Conservation (phyloP, 1,284 basidiomycete species). For the Sporisorium graminicola region DNA sequence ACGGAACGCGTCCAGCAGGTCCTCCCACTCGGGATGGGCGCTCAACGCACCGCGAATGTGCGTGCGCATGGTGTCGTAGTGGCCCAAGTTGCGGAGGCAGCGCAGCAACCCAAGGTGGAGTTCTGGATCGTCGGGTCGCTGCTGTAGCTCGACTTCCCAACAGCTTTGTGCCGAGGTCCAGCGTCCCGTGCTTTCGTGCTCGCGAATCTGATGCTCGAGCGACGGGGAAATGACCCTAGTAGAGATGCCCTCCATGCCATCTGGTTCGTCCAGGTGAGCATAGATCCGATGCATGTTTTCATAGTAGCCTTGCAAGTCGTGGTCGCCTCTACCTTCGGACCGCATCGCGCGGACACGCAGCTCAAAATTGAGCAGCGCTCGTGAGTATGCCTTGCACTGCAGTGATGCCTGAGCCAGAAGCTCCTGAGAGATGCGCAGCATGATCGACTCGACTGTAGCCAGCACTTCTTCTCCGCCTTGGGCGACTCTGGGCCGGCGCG, state of each 20-base stretch:
- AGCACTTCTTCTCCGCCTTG: slow-evolving; percentile 56
- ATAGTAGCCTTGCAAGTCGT: slow-evolving; percentile 77
- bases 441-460: slow-evolving; percentile 78
- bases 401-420: slow-evolving; percentile 94
- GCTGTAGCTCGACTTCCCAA: slow-evolving; percentile 97
- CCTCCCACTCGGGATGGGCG: slow-evolving; percentile 86
- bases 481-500: slow-evolving; percentile 32
- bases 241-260: slow-evolving; percentile 99
- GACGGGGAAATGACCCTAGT: slow-evolving; percentile 88
- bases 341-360: slow-evolving; percentile 71
- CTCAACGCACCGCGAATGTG: slow-evolving; percentile 93
- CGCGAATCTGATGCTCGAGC: slow-evolving; percentile 94
- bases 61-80: slow-evolving; percentile 96
- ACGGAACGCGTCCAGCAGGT: slow-evolving; percentile 83
- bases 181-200: slow-evolving; percentile 95
- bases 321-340: slow-evolving; percentile 51
- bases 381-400: slow-evolving; percentile 91
- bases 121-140: slow-evolving; percentile 86
- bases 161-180: slow-evolving; percentile 99
- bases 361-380: slow-evolving; percentile 95
- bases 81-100: slow-evolving; percentile 93
- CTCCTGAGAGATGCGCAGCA: slow-evolving; percentile 86
- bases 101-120: slow-evolving; percentile 90
- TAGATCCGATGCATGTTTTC: slow-evolving; percentile 96
- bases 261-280: slow-evolving; percentile 94